Percentiles rank a stretch among this genome's conserved stretches.
phyloP scores from a whole-genome alignment of 805 yeast species.

The Saccharomyces eubayanus region DNA sequence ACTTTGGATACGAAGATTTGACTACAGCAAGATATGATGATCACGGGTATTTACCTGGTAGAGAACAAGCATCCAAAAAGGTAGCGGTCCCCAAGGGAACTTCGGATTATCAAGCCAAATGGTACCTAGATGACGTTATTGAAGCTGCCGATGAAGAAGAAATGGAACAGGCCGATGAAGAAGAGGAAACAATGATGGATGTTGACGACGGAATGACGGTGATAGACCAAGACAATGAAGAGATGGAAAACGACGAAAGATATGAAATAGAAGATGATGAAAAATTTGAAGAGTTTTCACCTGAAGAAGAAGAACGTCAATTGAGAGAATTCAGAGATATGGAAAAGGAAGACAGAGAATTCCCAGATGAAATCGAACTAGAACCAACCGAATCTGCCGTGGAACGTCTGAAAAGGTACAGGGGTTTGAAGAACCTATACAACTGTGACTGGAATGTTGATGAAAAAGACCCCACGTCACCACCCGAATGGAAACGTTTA shows the following conservation, averaged over 20 bases:
- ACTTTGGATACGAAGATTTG: constrained; percentile 27
- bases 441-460: constrained; percentile 82
- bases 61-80: constrained; percentile 21
- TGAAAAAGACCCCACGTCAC: constrained; percentile 68
- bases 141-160: constrained; percentile 28
- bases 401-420: constrained; percentile 65
- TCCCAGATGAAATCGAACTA: constrained; percentile 91
- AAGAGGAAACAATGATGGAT: constrained; percentile 22
- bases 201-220: constrained; percentile 29
- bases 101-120: constrained; percentile 71
- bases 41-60: constrained; percentile 34
- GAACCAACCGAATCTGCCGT: constrained; percentile 67
- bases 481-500: constrained; percentile 69
- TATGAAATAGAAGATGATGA: constrained; percentile 35
- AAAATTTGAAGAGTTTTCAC: constrained; percentile 58
- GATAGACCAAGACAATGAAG: constrained; percentile 24
- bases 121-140: constrained; percentile 57
- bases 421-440: constrained; percentile 79
- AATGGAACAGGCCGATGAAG: constrained; percentile 32
- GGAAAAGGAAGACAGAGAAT: constrained; percentile 79
- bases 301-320: constrained; percentile 80
- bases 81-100: constrained; percentile 63
- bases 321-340: constrained; percentile 54
- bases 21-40: constrained; percentile 34
- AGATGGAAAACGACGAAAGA: constrained; percentile 14